Evolutionary conservation across 1,284 basidiomycete genomes (phyloP).

Genomic region (Microbotryum saponariae): DNA sequence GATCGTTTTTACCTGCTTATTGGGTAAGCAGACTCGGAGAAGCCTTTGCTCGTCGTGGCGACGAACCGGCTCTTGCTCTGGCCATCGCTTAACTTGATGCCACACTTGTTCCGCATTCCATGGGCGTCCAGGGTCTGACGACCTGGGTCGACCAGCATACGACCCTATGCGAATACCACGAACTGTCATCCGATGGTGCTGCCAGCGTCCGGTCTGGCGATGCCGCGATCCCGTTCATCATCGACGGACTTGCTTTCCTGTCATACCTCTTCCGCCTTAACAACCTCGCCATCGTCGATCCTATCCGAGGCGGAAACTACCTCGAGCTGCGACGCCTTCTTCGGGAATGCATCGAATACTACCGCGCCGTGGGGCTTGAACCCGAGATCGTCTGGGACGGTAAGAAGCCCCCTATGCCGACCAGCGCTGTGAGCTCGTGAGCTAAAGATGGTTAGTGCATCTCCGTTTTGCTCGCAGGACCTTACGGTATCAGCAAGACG

Average conservation of each 20-base stretch:
- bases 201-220: too few relatives aligned
- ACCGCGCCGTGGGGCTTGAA: neutral
- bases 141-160: slow-evolving; percentile 17
- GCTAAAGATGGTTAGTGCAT: too few relatives aligned
- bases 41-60: too few relatives aligned
- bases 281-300: slow-evolving; percentile 1
- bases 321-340: neutral
- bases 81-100: too few relatives aligned
- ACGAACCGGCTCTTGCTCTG: too few relatives aligned
- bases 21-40: too few relatives aligned
- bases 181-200: neutral
- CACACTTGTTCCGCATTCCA: neutral
- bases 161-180: neutral
- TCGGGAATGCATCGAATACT: neutral
- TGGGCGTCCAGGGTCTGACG: slow-evolving; percentile 30
- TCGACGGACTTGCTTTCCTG: slow-evolving; percentile 25
- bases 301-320: neutral
- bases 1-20: too few relatives aligned
- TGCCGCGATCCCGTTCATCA: slow-evolving; percentile 9
- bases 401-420: neutral
- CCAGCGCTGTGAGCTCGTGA: too few relatives aligned
- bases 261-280: neutral
- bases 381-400: neutral
- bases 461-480: neutral
- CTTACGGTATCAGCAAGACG: slow-evolving; percentile 19